These are phyloP conservation scores for Wickerhamiella allomyrinae DNA, from an alignment of 805 yeast genomes.

Conservation along the genomic window DNA sequence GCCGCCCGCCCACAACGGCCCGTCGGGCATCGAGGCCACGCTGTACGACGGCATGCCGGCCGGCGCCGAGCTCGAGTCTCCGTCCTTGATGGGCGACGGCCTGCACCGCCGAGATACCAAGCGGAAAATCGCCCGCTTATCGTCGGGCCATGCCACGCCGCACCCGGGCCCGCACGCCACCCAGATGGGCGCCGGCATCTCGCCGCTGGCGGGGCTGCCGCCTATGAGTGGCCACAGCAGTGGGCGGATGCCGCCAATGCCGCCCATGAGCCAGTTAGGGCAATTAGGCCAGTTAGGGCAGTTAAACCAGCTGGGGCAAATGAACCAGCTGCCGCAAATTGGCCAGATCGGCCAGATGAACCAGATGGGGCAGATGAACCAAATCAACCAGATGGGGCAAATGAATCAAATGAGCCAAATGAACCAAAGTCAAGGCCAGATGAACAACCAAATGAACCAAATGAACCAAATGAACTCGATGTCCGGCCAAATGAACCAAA, in stretches of 20 bases:
- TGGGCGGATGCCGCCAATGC: too few relatives aligned
- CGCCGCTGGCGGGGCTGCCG: too few relatives aligned
- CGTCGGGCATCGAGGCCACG: not conserved
- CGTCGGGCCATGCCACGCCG: not conserved
- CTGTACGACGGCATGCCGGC: not conserved
- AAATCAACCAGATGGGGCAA: not conserved
- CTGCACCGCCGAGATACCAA: constrained; percentile 1
- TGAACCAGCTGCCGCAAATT: not conserved
- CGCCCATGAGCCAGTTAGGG: too few relatives aligned
- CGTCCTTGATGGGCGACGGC: not conserved
- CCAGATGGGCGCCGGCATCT: not conserved
- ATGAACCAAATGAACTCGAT: too few relatives aligned
- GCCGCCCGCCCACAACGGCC: not conserved
- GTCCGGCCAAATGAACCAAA: not conserved
- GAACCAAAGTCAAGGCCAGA: not conserved
- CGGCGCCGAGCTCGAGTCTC: not conserved
- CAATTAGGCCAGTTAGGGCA: too few relatives aligned
- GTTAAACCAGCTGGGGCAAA: too few relatives aligned
- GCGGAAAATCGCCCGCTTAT: not conserved
- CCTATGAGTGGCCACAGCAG: too few relatives aligned
- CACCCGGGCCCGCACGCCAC: not conserved
- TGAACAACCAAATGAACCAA: too few relatives aligned
- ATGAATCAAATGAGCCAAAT: not conserved
- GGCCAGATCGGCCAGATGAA: not conserved
- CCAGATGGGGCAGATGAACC: not conserved